phyloP scores from a whole-genome alignment of 2,329 filamentous ascomycete species.

The Penicillium rolfsii region DNA sequence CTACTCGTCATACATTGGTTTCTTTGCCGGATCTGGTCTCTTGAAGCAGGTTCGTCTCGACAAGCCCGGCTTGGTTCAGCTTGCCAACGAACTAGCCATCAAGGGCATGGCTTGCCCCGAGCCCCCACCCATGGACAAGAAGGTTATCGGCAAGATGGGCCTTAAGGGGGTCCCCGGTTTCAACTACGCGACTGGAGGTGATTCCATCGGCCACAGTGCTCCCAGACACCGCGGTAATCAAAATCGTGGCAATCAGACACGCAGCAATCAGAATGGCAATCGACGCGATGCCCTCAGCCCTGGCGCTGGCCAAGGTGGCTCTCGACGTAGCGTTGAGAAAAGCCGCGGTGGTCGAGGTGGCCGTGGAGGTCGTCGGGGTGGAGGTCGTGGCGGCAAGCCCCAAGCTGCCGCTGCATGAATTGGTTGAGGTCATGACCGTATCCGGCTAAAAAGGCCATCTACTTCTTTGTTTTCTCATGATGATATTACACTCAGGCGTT shows the following conservation, averaged over 20 bases:
- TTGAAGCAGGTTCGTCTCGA: slow-evolving; percentile 39
- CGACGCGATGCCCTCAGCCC: slow-evolving; percentile 31
- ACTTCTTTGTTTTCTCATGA: neutral
- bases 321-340: slow-evolving; percentile 27
- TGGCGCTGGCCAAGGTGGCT: slow-evolving; percentile 26
- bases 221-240: slow-evolving; percentile 16
- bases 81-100: slow-evolving; percentile 44
- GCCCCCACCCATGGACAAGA: slow-evolving; percentile 43
- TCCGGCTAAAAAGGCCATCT: neutral
- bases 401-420: slow-evolving; percentile 1
- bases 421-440: neutral
- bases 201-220: slow-evolving; percentile 13
- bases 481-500: neutral
- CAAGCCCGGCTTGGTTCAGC: slow-evolving; percentile 38
- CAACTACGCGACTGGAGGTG: slow-evolving; percentile 32
- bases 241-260: neutral
- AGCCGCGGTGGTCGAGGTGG: slow-evolving; percentile 24
- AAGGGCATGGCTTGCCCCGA: slow-evolving; percentile 44
- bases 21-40: slow-evolving; percentile 39
- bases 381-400: slow-evolving; percentile 13
- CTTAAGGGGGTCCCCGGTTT: slow-evolving; percentile 44
- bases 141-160: slow-evolving; percentile 45
- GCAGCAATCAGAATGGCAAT: slow-evolving; percentile 12
- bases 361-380: slow-evolving; percentile 18
- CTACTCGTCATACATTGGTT: slow-evolving; percentile 43